phyloP scores from a whole-genome alignment of 208 protist species.

The Crithidia expoeki region DNA sequence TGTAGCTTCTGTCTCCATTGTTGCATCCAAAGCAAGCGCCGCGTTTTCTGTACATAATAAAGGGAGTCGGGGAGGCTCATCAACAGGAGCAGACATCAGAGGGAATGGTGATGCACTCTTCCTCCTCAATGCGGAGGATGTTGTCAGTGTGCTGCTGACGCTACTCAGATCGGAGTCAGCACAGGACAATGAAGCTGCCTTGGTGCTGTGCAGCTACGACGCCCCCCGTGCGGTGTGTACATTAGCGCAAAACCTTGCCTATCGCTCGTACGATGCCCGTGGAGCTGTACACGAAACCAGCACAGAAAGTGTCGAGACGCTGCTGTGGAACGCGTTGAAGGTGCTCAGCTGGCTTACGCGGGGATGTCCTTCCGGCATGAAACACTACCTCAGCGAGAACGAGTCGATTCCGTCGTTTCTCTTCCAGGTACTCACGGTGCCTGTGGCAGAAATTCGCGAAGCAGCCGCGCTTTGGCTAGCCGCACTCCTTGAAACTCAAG shows the following conservation, averaged over 20 bases:
- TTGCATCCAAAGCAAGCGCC: not conserved
- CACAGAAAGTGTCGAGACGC: conserved; percentile 27
- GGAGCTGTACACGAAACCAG: conserved; percentile 5
- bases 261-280: conserved; percentile 1
- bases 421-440: conserved; percentile 33
- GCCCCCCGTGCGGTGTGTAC: conserved; percentile 35
- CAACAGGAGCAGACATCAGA: not conserved
- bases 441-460: conserved; percentile 55
- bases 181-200: conserved; percentile 29
- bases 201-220: conserved; percentile 45
- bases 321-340: conserved; percentile 34
- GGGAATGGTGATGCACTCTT: not conserved
- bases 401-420: conserved; percentile 22
- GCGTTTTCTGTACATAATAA: not conserved
- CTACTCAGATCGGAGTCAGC: conserved; percentile 12
- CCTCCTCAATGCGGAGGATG: conserved; percentile 7
- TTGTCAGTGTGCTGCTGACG: conserved; percentile 17
- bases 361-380: conserved; percentile 30
- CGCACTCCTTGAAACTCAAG: conserved; percentile 34
- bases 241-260: conserved; percentile 27
- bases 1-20: not conserved
- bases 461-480: conserved; percentile 33
- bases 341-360: conserved; percentile 34
- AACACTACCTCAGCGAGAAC: conserved; percentile 27
- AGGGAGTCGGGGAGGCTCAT: no score